These are phyloP conservation scores for Cutaneotrichosporon mucoides DNA, from an alignment of 1,284 basidiomycete genomes.

Conservation along the genomic window DNA sequence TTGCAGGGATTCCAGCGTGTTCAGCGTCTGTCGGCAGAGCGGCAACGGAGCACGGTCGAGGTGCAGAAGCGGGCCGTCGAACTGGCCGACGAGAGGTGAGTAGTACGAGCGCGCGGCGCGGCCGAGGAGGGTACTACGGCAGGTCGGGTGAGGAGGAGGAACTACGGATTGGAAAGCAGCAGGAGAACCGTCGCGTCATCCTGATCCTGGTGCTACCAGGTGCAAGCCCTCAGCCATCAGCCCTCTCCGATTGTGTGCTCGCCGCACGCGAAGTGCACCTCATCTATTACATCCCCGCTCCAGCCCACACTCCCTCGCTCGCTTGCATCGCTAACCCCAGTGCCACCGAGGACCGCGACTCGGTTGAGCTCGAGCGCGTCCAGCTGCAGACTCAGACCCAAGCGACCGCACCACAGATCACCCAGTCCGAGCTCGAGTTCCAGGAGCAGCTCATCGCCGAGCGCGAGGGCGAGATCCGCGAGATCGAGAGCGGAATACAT, in stretches of 20 bases:
- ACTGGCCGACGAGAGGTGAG: conserved; percentile 35
- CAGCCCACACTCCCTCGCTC: no score
- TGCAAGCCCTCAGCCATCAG: no score
- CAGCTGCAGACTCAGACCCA: conserved; percentile 36
- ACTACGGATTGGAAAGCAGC: no score
- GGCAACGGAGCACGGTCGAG: conserved; percentile 77
- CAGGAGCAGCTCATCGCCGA: conserved; percentile 95
- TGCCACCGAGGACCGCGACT: conserved; percentile 21
- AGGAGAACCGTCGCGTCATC: no score
- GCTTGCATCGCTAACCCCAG: background rate
- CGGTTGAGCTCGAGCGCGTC: conserved; percentile 43
- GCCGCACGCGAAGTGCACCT: no score
- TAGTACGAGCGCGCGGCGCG: background rate
- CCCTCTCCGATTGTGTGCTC: no score
- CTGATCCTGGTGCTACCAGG: no score
- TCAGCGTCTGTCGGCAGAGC: conserved; percentile 82
- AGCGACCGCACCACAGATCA: conserved; percentile 55
- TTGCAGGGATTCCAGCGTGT: conserved; percentile 86
- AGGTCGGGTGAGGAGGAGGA: no score
- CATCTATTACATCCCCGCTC: no score
- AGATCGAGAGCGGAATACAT: conserved; percentile 96
- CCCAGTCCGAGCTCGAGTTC: conserved; percentile 87
- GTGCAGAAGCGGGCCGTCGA: conserved; percentile 50
- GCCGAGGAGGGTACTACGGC: no score
- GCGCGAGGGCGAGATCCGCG: conserved; percentile 88